These are phyloP conservation scores for Sugiyamaella qingdaonensis DNA, from an alignment of 805 yeast genomes.

Conservation along the genomic window DNA sequence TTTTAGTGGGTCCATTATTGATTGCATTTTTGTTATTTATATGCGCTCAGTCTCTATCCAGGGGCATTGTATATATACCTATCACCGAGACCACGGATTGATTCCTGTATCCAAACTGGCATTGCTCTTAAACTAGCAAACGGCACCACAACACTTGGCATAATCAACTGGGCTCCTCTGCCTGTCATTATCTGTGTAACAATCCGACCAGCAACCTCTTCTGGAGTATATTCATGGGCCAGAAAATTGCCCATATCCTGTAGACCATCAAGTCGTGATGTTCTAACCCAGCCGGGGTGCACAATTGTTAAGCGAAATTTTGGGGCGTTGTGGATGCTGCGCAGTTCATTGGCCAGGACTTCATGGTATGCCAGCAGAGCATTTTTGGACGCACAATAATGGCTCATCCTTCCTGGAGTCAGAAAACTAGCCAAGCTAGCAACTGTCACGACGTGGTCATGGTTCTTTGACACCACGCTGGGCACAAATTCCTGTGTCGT, in stretches of 20 bases:
- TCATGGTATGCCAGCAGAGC: conserved; percentile 72
- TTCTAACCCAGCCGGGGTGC: conserved; percentile 74
- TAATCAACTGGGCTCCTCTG: conserved; percentile 1
- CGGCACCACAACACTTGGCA: conserved; percentile 3
- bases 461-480: conserved; percentile 47
- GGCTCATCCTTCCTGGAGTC: conserved; percentile 60
- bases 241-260: conserved; percentile 57
- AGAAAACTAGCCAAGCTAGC: conserved; percentile 72
- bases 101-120: conserved; percentile 8
- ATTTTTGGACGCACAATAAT: conserved; percentile 75
- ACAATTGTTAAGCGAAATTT: conserved; percentile 46
- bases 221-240: conserved; percentile 70
- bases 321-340: conserved; percentile 37
- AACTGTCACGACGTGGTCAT: conserved; percentile 69
- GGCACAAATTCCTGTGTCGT: conserved; percentile 66
- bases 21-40: too few relatives aligned
- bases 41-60: not conserved
- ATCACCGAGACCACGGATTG: not conserved
- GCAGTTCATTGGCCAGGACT: conserved; percentile 58
- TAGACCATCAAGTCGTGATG: conserved; percentile 60
- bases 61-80: not conserved
- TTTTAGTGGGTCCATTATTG: too few relatives aligned
- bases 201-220: conserved; percentile 51
- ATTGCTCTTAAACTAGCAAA: not conserved
- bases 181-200: conserved; percentile 22